These are phyloP conservation scores for Sordariomycetes sp. DNA, from an alignment of 2,329 filamentous ascomycete genomes.

Conservation along the genomic window DNA sequence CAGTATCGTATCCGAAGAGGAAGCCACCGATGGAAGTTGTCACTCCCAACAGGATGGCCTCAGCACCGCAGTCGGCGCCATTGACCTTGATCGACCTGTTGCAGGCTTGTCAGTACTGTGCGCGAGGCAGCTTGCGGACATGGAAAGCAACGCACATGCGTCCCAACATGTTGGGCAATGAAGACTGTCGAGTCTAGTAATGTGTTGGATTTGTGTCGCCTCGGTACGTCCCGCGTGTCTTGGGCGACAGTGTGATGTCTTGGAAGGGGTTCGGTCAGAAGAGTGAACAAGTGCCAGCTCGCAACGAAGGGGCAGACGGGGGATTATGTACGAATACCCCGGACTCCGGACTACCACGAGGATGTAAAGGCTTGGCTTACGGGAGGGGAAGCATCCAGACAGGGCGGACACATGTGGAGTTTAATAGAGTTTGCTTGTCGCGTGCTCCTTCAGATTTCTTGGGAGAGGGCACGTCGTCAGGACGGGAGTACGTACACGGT, in stretches of 20 bases:
- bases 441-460: too few species aligned
- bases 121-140: too few species aligned
- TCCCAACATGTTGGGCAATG: not conserved
- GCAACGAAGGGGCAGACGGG: not conserved
- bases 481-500: too few species aligned
- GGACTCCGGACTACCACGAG: not conserved
- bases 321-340: not conserved
- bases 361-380: not conserved
- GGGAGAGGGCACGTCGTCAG: too few species aligned
- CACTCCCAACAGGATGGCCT: conserved; percentile 34
- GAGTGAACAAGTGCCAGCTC: not conserved
- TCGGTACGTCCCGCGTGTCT: not conserved
- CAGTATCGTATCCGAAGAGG: conserved; percentile 56
- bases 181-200: not conserved
- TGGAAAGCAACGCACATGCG: not conserved
- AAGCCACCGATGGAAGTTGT: conserved; percentile 51
- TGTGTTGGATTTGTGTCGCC: not conserved
- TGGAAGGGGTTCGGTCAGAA: not conserved
- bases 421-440: too few species aligned
- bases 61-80: conserved; percentile 29
- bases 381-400: not conserved
- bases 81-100: conserved; percentile 30
- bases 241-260: not conserved
- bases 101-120: not conserved
- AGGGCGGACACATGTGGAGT: too few species aligned